Evolutionary conservation across 257 asterid genomes (phyloP).

Genomic region (Przewalskia tangutica): DNA sequence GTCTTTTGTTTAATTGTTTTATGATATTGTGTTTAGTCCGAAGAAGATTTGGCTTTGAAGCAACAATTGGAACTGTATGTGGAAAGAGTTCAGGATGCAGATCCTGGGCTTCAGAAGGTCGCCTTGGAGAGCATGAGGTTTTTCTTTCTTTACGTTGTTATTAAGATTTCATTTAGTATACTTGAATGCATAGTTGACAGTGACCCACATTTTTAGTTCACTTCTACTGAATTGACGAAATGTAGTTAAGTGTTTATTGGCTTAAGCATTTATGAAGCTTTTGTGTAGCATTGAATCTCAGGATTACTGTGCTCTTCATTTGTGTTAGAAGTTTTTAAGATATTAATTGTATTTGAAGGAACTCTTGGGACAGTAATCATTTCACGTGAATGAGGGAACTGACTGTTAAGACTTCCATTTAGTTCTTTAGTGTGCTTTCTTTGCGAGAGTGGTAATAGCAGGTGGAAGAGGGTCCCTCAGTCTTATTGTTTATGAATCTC

Average conservation of each 20-base stretch:
- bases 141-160: background rate
- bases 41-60: slow-evolving; percentile 87
- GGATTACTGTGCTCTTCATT: background rate
- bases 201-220: background rate
- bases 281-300: background rate
- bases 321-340: background rate
- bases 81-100: slow-evolving; percentile 77
- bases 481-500: background rate
- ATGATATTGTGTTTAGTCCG: slow-evolving; percentile 43
- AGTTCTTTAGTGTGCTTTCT: background rate
- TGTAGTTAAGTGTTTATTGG: background rate
- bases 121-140: slow-evolving; percentile 94
- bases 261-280: background rate
- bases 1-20: background rate
- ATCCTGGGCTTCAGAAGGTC: slow-evolving; percentile 73
- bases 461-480: background rate
- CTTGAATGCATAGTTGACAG: background rate
- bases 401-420: background rate
- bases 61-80: slow-evolving; percentile 85
- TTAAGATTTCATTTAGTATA: background rate
- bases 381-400: background rate
- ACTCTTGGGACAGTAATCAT: background rate
- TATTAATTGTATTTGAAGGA: background rate
- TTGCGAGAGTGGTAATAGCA: background rate
- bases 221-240: background rate